Evolutionary conservation across 2,329 filamentous ascomycete genomes (phyloP).

Genomic region (Colletotrichum destructivum): DNA sequence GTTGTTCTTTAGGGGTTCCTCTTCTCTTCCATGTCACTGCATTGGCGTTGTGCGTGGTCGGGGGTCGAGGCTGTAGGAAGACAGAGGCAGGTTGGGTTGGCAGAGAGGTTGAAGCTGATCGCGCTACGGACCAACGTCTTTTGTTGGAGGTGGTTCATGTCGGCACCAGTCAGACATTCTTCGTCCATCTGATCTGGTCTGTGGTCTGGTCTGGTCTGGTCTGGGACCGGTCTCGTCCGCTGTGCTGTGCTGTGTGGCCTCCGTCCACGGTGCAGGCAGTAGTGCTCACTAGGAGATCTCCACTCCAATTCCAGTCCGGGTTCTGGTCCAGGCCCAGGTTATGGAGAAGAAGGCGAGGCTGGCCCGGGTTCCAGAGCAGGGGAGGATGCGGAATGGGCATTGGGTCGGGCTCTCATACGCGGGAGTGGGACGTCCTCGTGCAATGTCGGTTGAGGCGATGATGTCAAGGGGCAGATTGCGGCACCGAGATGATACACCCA

Average conservation of each 20-base stretch:
- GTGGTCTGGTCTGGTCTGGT: constrained; percentile 7
- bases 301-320: neutral
- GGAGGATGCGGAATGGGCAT: constrained; percentile 9
- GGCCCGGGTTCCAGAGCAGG: constrained; percentile 8
- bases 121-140: constrained; percentile 22
- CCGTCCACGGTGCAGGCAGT: neutral
- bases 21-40: constrained; percentile 32
- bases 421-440: constrained; percentile 6
- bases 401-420: constrained; percentile 23
- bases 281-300: constrained; percentile 2
- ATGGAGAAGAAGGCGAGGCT: constrained; percentile 5
- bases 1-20: constrained; percentile 27
- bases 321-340: neutral
- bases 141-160: constrained; percentile 20
- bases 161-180: constrained; percentile 22
- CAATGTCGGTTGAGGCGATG: constrained; percentile 31
- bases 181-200: constrained; percentile 3
- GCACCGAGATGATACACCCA: neutral
- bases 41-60: constrained; percentile 12
- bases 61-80: constrained; percentile 22
- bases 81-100: constrained; percentile 10
- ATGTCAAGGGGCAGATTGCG: constrained; percentile 31
- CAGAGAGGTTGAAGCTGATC: constrained; percentile 14
- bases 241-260: constrained; percentile 5
- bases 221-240: constrained; percentile 31